Evolutionary conservation across 495 filamentous ascomycete genomes (phyloP), one percentile per base, ranked within the genome.

Genomic region (Penicillium cinerascens): DNA sequence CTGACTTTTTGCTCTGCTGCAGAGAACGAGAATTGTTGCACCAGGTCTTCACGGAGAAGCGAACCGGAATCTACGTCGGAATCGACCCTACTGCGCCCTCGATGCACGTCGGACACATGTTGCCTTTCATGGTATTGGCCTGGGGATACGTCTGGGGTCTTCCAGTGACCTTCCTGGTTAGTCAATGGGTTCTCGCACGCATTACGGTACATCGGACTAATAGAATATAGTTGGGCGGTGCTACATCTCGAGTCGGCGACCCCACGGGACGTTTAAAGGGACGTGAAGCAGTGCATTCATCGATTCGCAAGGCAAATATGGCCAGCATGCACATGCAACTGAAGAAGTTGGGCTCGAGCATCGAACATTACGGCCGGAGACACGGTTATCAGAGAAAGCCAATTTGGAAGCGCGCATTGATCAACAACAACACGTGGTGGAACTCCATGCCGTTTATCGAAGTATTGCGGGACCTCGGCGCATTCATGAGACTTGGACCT

Each of bases 51-150:
- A 85, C 78, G 6, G 66, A 75, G 33, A 86, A 85, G 62, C 77
- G 87, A 51, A 78, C 87, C 48, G 88, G 87, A 26, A 84, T 84
- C 44, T 99, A 99, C 63, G 87, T 87, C 36, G 93, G 93, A 51
- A 79, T 99, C 43, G 93, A 99, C 60, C 91, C 93, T 11, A 97
- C 95, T 0, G 95, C 92, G 3, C 79, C 82, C 22, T 96, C 92
- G 4, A 74, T 97, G 56, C 93, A 99, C 65, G 76, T 97, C 48
- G 93, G 93, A 26, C 91, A 99, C 67, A 82, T 99, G 49, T 71
- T 97, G 9, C 92, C 93, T 8, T 78, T 97, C 38, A 97, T 99
- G 93, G 84, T 90, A 1, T 69, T 97, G 23, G 92, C 91, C 52
- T 97, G 93, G 88, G 87, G 90, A 75, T 95, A 92, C 65, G 74